Percentiles rank a stretch among this genome's conserved stretches.
Evolutionary conservation across 1,284 basidiomycete genomes (phyloP).

Genomic region (Sutorius eximius): DNA sequence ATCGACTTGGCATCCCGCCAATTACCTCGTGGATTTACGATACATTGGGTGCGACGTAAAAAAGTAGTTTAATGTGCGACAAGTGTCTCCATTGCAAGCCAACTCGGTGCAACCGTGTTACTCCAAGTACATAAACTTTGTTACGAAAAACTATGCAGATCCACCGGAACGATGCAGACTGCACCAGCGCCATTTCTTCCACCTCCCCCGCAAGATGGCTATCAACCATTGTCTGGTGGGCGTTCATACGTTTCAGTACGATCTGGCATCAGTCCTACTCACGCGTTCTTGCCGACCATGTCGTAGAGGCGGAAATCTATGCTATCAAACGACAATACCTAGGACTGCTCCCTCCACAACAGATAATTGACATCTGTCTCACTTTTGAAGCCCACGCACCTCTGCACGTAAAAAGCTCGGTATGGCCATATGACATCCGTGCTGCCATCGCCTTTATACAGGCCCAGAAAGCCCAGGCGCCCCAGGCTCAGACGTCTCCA

Average conservation of each 20-base stretch:
- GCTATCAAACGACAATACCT: slow-evolving; percentile 70
- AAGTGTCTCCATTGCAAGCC: not conserved
- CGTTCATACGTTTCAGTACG: slow-evolving; percentile 2
- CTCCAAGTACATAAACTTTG: slow-evolving; percentile 32
- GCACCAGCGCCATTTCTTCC: slow-evolving; percentile 21
- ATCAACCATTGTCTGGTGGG: slow-evolving; percentile 35
- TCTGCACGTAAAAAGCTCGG: slow-evolving; percentile 51
- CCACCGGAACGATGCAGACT: slow-evolving; percentile 37
- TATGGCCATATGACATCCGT: slow-evolving; percentile 71
- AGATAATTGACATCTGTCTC: slow-evolving; percentile 75
- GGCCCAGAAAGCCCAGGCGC: slow-evolving; percentile 26
- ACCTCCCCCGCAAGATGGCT: slow-evolving; percentile 29
- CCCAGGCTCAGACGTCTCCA: slow-evolving; percentile 17
- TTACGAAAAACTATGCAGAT: slow-evolving; percentile 37
- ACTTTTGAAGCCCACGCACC: slow-evolving; percentile 68
- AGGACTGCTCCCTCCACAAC: slow-evolving; percentile 57
- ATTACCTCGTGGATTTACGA: not conserved
- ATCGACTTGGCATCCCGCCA: not conserved
- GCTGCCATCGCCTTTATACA: slow-evolving; percentile 58
- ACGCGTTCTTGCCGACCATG: not conserved
- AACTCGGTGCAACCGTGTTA: not conserved
- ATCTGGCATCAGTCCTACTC: slow-evolving; percentile 2
- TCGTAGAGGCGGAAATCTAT: slow-evolving; percentile 42
- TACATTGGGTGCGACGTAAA: not conserved
- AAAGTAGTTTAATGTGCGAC: not conserved